A percentile compares a stretch with the other conserved stretches of the same genome.
These are phyloP conservation scores for Trichocladium uniseriatum DNA, from an alignment of 495 filamentous ascomycete genomes.

Conservation along the genomic window DNA sequence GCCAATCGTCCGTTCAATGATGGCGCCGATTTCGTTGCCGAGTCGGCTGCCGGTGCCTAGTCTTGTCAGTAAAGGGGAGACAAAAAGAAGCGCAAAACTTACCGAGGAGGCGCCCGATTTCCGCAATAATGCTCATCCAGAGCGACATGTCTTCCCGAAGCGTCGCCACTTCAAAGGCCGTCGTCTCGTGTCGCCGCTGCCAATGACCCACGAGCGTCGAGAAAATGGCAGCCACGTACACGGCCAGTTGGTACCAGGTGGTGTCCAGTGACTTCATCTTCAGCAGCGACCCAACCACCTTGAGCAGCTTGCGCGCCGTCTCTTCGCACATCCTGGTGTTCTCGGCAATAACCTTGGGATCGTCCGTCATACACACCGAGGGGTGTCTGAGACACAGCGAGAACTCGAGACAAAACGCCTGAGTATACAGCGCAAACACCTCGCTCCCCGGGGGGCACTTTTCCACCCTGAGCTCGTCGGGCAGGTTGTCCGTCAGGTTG, in stretches of 20 bases:
- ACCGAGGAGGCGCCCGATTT: constrained; percentile 56
- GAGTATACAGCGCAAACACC: constrained; percentile 42
- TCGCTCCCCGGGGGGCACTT: constrained; percentile 43
- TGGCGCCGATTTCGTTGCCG: constrained; percentile 28
- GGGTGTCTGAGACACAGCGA: constrained; percentile 56
- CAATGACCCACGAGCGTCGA: constrained; percentile 62
- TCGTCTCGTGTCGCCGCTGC: constrained; percentile 53
- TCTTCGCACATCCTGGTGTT: constrained; percentile 63
- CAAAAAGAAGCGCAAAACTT: constrained; percentile 12
- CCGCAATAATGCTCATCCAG: constrained; percentile 59
- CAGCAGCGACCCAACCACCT: constrained; percentile 47
- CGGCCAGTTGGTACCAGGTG: constrained; percentile 65
- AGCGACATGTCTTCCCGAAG: constrained; percentile 57
- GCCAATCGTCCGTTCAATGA: constrained; percentile 34
- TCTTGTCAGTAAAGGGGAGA: not conserved
- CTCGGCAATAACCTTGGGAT: constrained; percentile 49
- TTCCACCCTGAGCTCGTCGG: constrained; percentile 41
- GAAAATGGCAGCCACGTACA: constrained; percentile 65
- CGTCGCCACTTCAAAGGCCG: constrained; percentile 40
- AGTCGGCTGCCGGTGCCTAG: constrained; percentile 29
- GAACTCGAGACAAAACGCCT: constrained; percentile 41
- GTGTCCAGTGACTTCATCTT: constrained; percentile 63
- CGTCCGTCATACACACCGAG: constrained; percentile 53
- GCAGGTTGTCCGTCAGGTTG: constrained; percentile 47
- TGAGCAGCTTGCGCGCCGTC: constrained; percentile 52